Conservation (phyloP, 2,329 filamentous ascomycete species). For the Furcasterigmium sp. region DNA sequence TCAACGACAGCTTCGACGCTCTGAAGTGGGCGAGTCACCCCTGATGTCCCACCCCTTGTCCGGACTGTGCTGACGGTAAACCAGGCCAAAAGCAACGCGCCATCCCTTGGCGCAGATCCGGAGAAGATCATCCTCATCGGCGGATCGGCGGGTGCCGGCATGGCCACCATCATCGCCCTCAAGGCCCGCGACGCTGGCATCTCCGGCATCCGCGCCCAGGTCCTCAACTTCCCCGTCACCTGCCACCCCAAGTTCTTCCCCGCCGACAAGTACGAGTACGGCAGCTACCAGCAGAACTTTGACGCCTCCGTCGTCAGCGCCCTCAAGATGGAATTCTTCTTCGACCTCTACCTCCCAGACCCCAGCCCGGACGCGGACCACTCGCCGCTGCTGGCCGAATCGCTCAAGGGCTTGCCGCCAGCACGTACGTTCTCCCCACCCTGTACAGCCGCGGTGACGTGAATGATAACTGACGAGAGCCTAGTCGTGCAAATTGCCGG, state of each 20-base stretch:
- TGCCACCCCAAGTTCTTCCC: slow-evolving; percentile 30
- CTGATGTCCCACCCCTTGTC: background rate
- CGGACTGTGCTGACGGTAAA: slow-evolving; percentile 11
- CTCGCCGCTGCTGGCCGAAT: slow-evolving; percentile 26
- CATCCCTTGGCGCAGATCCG: slow-evolving; percentile 22
- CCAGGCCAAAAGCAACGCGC: slow-evolving; percentile 22
- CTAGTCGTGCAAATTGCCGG: slow-evolving; percentile 29
- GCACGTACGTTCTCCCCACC: slow-evolving; percentile 17
- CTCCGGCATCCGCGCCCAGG: slow-evolving; percentile 24
- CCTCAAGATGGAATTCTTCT: slow-evolving; percentile 25
- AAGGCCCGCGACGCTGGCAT: slow-evolving; percentile 23
- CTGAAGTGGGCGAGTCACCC: slow-evolving; percentile 25
- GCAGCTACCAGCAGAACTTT: slow-evolving; percentile 26
- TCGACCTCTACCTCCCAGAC: slow-evolving; percentile 24
- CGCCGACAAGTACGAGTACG: slow-evolving; percentile 25
- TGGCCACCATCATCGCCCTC: slow-evolving; percentile 22
- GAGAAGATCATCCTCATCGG: slow-evolving; percentile 29
- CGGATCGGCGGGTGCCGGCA: too few relatives aligned
- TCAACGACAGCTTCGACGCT: slow-evolving; percentile 29
- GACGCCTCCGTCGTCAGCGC: slow-evolving; percentile 22
- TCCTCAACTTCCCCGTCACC: slow-evolving; percentile 26
- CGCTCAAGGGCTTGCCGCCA: slow-evolving; percentile 23
- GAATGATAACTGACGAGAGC: too few relatives aligned
- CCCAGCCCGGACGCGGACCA: slow-evolving; percentile 19
- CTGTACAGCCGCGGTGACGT: slow-evolving; percentile 18